Evolutionary conservation across 2,329 filamentous ascomycete genomes (phyloP).

Genomic region (Ceratocystis lukuohia): DNA sequence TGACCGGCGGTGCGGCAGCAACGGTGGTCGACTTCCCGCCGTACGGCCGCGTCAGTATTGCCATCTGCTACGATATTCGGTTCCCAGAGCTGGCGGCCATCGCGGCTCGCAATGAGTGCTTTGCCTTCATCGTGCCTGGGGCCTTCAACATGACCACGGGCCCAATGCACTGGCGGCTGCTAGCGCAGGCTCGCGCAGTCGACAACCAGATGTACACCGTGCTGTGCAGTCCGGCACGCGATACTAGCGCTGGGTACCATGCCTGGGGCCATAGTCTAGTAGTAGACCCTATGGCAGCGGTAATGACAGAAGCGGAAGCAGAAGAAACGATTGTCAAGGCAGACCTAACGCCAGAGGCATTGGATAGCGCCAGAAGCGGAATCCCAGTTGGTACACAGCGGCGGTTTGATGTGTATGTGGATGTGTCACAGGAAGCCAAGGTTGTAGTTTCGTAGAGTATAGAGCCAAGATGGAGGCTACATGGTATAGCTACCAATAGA

Average conservation of each 20-base stretch:
- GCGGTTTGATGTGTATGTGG: conserved; percentile 88
- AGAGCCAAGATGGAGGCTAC: background rate
- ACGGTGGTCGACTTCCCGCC: conserved; percentile 77
- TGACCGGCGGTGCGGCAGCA: conserved; percentile 71
- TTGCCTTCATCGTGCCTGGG: conserved; percentile 83
- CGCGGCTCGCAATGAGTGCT: conserved; percentile 72
- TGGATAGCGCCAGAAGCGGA: conserved; percentile 62
- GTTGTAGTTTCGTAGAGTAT: conserved; percentile 11
- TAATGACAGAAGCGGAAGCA: conserved; percentile 70
- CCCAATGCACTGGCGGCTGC: conserved; percentile 77
- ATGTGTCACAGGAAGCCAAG: conserved; percentile 38
- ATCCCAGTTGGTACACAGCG: conserved; percentile 78
- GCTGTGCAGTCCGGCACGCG: conserved; percentile 79
- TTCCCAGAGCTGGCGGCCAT: conserved; percentile 90
- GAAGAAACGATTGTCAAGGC: conserved; percentile 61
- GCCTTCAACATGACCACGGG: conserved; percentile 95
- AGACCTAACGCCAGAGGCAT: conserved; percentile 52
- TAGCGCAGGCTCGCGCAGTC: conserved; percentile 68
- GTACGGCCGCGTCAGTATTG: conserved; percentile 75
- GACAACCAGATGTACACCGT: conserved; percentile 94
- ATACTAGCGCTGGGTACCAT: conserved; percentile 63
- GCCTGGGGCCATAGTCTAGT: conserved; percentile 89
- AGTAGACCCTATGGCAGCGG: conserved; percentile 70
- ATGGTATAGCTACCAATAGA: background rate
- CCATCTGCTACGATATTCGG: conserved; percentile 95